A percentile compares a stretch with the other conserved stretches of the same genome.
Evolutionary conservation across 768 basidiomycete genomes (phyloP).

Genomic region (Mycena filopes): DNA sequence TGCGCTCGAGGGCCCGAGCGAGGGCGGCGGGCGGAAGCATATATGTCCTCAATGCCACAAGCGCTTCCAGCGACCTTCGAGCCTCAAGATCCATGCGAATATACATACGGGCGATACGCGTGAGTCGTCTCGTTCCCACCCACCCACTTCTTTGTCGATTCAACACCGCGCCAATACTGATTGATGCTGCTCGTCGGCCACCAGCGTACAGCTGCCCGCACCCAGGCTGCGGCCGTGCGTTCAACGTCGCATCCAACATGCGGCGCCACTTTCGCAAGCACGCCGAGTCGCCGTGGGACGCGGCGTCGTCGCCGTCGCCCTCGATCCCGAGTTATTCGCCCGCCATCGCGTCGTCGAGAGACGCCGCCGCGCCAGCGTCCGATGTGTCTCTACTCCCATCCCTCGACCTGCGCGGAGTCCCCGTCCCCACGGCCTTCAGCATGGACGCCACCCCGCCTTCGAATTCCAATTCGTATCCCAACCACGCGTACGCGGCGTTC

Average conservation of each 20-base stretch:
- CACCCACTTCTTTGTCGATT: too few species aligned
- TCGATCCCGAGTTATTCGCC: not conserved
- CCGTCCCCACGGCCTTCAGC: too few species aligned
- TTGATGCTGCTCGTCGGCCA: too few species aligned
- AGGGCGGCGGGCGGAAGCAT: conserved; percentile 51
- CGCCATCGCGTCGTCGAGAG: not conserved
- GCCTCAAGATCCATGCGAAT: conserved; percentile 71
- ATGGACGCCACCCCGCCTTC: too few species aligned
- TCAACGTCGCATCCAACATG: conserved; percentile 90
- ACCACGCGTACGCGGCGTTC: too few species aligned
- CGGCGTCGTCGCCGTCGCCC: not conserved
- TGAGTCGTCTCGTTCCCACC: too few species aligned
- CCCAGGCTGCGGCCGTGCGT: conserved; percentile 78
- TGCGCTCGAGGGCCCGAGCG: too few species aligned
- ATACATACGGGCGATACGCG: conserved; percentile 79
- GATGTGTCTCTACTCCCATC: too few species aligned
- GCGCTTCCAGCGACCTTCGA: conserved; percentile 75
- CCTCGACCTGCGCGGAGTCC: too few species aligned
- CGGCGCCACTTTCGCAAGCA: conserved; percentile 82
- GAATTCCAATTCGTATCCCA: too few species aligned
- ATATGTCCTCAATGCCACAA: conserved; percentile 66
- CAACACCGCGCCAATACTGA: too few species aligned
- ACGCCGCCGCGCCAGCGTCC: not conserved
- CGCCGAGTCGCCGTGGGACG: not conserved
- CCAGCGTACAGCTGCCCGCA: conserved; percentile 80